Conservation (phyloP, 495 filamentous ascomycete species). For the Lasiosphaeria ovina region DNA sequence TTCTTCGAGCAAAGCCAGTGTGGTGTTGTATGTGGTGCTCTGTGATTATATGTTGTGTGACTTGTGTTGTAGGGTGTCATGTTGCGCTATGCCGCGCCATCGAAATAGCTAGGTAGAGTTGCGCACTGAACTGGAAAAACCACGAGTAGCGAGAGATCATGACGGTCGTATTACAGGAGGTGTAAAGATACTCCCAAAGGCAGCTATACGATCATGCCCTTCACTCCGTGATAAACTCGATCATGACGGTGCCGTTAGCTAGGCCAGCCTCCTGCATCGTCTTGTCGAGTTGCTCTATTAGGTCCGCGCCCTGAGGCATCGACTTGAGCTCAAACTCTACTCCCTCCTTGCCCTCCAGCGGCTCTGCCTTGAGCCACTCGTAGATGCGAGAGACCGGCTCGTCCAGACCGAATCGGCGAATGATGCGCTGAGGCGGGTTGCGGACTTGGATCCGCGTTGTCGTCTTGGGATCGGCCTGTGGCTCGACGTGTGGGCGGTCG, state of each 20-base stretch:
- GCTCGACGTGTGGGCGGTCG: slow-evolving; percentile 73
- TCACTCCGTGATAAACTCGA: slow-evolving; percentile 75
- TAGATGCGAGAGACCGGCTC: slow-evolving; percentile 82
- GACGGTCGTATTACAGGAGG: no score
- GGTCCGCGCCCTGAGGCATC: slow-evolving; percentile 68
- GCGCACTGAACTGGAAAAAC: no score
- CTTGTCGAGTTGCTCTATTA: slow-evolving; percentile 69
- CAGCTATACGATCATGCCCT: background rate
- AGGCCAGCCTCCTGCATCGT: slow-evolving; percentile 81
- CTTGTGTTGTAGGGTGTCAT: no score
- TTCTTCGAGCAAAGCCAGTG: no score
- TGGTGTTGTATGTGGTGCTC: no score
- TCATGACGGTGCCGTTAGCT: slow-evolving; percentile 88
- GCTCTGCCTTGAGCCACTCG: slow-evolving; percentile 92
- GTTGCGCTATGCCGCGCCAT: no score
- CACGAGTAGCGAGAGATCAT: no score
- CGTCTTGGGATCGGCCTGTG: slow-evolving; percentile 61
- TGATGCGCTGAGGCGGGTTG: slow-evolving; percentile 73
- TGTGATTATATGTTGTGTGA: no score
- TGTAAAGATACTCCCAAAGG: no score
- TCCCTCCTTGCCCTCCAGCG: slow-evolving; percentile 71
- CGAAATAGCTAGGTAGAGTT: no score
- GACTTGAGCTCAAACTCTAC: slow-evolving; percentile 77
- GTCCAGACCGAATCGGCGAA: slow-evolving; percentile 76
- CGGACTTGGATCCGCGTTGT: slow-evolving; percentile 90